Conservation (phyloP, 2,329 filamentous ascomycete genomes). For the Clonostachys rosea region DNA sequence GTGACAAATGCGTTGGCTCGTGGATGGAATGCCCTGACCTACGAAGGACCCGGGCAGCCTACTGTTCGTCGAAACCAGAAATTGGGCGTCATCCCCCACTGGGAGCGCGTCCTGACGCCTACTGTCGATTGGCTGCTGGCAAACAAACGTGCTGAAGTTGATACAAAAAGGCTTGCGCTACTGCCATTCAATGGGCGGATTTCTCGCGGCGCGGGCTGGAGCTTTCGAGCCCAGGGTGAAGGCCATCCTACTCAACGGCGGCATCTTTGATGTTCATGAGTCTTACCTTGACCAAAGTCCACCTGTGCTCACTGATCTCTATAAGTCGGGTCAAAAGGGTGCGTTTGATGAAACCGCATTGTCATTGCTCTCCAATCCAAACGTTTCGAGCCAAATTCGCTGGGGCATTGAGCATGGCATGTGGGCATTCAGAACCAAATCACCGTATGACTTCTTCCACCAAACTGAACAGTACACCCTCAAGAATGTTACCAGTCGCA, state of each 20-base stretch:
- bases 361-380: neutral
- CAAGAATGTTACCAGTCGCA: slow-evolving; percentile 7
- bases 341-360: slow-evolving; percentile 10
- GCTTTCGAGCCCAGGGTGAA: slow-evolving; percentile 36
- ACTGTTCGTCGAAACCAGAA: slow-evolving; percentile 31
- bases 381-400: slow-evolving; percentile 6
- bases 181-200: slow-evolving; percentile 35
- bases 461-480: slow-evolving; percentile 8
- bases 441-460: slow-evolving; percentile 11
- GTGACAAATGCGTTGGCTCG: slow-evolving; percentile 26
- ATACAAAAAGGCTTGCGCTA: slow-evolving; percentile 18
- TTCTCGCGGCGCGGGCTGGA: slow-evolving; percentile 30
- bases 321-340: slow-evolving; percentile 6
- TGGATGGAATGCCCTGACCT: slow-evolving; percentile 35
- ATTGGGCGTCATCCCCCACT: slow-evolving; percentile 37
- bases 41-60: slow-evolving; percentile 40
- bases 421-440: slow-evolving; percentile 16
- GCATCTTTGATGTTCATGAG: slow-evolving; percentile 19
- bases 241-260: slow-evolving; percentile 31
- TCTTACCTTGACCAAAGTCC: slow-evolving; percentile 3
- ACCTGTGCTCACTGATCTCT: slow-evolving; percentile 2
- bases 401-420: slow-evolving; percentile 16
- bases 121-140: slow-evolving; percentile 28
- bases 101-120: slow-evolving; percentile 32
- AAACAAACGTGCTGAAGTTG: slow-evolving; percentile 1